phyloP scores from a whole-genome alignment of 768 basidiomycete genomes.

The Russula foetens region DNA sequence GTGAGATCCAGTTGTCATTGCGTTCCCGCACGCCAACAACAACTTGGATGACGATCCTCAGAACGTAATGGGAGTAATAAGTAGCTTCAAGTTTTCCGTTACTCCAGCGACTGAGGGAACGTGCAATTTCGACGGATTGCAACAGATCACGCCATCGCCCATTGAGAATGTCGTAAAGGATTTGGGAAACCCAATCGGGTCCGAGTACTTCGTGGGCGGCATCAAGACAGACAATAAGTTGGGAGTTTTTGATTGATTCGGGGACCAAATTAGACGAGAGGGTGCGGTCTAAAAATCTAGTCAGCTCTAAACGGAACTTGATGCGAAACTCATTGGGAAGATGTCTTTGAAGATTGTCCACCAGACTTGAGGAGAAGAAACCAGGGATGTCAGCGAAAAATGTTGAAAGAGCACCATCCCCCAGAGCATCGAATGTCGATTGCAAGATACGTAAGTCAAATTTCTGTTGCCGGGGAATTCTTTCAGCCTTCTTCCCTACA shows the following conservation, averaged over 20 bases:
- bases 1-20: neutral
- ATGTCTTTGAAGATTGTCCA: fast-evolving
- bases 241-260: neutral
- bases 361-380: neutral
- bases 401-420: neutral
- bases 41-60: neutral
- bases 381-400: neutral
- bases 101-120: neutral
- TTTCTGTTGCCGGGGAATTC: neutral
- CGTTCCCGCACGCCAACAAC: neutral
- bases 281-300: neutral
- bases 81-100: neutral
- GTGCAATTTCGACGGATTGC: neutral
- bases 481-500: neutral
- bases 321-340: neutral
- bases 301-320: neutral
- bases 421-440: neutral
- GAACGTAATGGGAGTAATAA: too few relatives aligned
- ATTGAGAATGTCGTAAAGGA: neutral
- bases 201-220: neutral
- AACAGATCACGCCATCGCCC: neutral
- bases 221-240: neutral
- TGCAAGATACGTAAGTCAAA: neutral
- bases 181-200: neutral
- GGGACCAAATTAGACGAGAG: neutral